Evolutionary conservation across 352 stramenopile genomes (phyloP), one percentile per base, ranked within the genome.

Genomic region (Phytophthora hybrid): DNA sequence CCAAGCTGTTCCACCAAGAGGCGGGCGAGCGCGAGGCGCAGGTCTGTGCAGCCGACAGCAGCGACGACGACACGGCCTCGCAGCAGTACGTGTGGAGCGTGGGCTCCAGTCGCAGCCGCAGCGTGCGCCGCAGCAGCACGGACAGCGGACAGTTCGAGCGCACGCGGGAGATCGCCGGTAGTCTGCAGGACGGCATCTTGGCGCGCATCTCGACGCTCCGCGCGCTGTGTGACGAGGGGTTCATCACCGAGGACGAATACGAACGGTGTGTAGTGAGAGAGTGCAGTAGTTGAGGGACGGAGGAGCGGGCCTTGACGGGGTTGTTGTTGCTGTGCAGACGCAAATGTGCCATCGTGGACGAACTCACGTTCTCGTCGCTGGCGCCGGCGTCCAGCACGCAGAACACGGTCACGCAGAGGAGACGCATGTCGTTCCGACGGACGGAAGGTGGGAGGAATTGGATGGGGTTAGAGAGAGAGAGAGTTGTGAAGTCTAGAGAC

Each of bases 191-290:
- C 19, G 80, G 83, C 65, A 79, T 94, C 11, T 67, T 96, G 59
- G 71, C 82, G 5, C 80, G 89, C 29, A 90, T 95, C 32, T 85
- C 88, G 44, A 97, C 89, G 44, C 74, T 97, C 7, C 76, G 87
- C 58, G 82, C 82, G 58, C 77, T 97, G 11, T 89, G 87, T 63
- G 89, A 95, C 44, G 79, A 95, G 71, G 90, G 90, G 0, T 97
- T 94, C 63, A 85, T 97, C 55, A 80, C 85, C 4, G 77, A 81
- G 19, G 84, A 95, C 26, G 90, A 97, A 62, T 97, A 93, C 53
- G 82, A 94, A 69, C 80, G 90, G 74, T 91, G 55, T 10, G 77
- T 44, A 13, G 34, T 14, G 34, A 37, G 32, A 1, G 23, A 14
- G 34, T 41, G 14, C 1, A 41, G 34, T 26, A 29, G 29, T 16